These are phyloP conservation scores for Rutstroemia sp. DNA, from an alignment of 2,329 filamentous ascomycete genomes.

Conservation along the genomic window DNA sequence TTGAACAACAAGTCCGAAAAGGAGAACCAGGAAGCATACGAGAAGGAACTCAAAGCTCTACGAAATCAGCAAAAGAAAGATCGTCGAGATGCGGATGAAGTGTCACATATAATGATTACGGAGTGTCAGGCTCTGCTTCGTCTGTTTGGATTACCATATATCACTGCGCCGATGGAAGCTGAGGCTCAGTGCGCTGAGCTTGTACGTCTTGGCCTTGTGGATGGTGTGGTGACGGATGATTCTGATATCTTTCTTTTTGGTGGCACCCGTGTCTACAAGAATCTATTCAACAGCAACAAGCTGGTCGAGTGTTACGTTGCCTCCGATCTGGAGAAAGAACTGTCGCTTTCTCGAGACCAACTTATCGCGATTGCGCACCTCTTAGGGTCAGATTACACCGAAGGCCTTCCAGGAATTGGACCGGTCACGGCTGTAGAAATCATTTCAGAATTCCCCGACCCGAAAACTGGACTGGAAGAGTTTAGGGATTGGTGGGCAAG, in stretches of 20 bases:
- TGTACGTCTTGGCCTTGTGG: conserved; percentile 77
- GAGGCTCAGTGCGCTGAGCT: conserved; percentile 96
- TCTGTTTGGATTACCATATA: conserved; percentile 90
- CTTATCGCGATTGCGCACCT: conserved; percentile 87
- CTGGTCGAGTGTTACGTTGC: conserved; percentile 93
- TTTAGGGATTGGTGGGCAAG: conserved; percentile 86
- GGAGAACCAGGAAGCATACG: conserved; percentile 72
- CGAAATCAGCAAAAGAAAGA: conserved; percentile 96
- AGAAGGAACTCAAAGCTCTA: conserved; percentile 77
- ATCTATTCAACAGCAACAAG: conserved; percentile 99
- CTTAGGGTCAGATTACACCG: conserved; percentile 89
- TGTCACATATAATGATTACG: conserved; percentile 89
- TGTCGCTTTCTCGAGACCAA: conserved; percentile 77
- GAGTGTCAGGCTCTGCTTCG: conserved; percentile 89
- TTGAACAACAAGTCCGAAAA: conserved; percentile 68
- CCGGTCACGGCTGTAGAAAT: conserved; percentile 95
- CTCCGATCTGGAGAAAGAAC: conserved; percentile 78
- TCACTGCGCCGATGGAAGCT: conserved; percentile 97
- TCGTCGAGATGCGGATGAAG: conserved; percentile 89
- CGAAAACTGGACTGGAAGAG: conserved; percentile 48
- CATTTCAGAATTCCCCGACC: conserved; percentile 72
- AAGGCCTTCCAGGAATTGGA: conserved; percentile 82
- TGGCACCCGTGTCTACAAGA: conserved; percentile 94
- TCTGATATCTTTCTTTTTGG: conserved; percentile 96
- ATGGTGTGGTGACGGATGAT: conserved; percentile 96